Percentiles rank a stretch among this genome's conserved stretches.
Conservation (phyloP, 225 moss, liverwort and hornwort species). For the Rhytidiadelphus loreus region DNA sequence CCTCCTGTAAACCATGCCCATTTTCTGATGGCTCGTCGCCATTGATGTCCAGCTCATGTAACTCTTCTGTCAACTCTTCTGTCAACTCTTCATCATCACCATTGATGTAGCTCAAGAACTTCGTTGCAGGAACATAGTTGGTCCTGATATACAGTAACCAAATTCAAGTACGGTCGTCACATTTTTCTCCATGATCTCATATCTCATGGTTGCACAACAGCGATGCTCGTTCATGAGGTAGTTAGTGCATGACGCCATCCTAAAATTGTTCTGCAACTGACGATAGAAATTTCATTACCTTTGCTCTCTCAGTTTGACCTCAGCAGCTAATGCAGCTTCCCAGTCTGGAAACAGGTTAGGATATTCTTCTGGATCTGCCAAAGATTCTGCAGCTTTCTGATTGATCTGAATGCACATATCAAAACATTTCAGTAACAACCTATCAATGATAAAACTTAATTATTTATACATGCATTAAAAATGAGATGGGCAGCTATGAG, state of each 20-base stretch:
- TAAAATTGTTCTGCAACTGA: background rate
- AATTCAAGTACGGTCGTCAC: background rate
- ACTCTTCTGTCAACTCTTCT: slow-evolving; percentile 51
- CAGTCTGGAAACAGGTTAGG: slow-evolving; percentile 87
- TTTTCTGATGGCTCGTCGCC: slow-evolving; percentile 52
- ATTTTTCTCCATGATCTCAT: background rate
- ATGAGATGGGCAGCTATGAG: background rate
- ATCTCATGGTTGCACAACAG: background rate
- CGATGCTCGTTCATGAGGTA: background rate
- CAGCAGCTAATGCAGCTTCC: slow-evolving; percentile 69
- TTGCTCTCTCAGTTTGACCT: slow-evolving; percentile 45
- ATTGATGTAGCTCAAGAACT: slow-evolving; percentile 40
- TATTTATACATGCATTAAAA: background rate
- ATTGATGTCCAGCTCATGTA: slow-evolving; percentile 37
- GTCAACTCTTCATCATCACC: slow-evolving; percentile 38
- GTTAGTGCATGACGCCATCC: background rate
- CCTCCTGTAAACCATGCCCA: slow-evolving; percentile 45
- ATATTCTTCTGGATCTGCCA: slow-evolving; percentile 91
- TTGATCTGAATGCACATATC: slow-evolving; percentile 51
- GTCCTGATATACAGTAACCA: slow-evolving; percentile 21
- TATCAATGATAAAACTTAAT: background rate
- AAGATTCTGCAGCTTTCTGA: slow-evolving; percentile 87
- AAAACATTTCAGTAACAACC: background rate
- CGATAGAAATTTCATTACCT: slow-evolving; percentile 18
- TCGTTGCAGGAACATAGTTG: slow-evolving; percentile 33